Evolutionary conservation across 805 yeast species (phyloP), one percentile per base, ranked within the genome.

Genomic region (Tetrapisispora namnaoensis): DNA sequence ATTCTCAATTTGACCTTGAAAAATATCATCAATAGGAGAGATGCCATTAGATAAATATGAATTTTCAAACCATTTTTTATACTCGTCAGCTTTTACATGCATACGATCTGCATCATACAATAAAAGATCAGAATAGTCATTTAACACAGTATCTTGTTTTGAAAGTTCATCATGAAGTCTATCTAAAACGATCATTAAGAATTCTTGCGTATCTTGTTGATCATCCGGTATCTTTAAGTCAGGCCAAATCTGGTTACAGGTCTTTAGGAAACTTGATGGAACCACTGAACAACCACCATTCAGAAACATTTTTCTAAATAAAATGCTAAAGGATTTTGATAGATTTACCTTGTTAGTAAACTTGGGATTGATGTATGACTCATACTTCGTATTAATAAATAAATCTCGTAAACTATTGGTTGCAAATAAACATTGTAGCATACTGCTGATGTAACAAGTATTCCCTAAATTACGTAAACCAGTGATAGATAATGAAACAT

Each of bases 161-260:
- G 75, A 59, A 48, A 84, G 61, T 57, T 86, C 95, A 44, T 80
- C 80, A 60, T 86, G 91, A 13, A 86, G 61, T 52, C 79, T 72
- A 58, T 82, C 90, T 53, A 85, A 66, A 11, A 84, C 54, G 51
- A 84, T 78, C 61, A 83, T 71, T 41, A 86, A 64, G 57, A 83
- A 83, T 56, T 86, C 93, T 48, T 85, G 88, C 1, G 90, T 82
- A 62, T 86, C 95, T 59, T 86, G 93, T 57, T 86, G 95, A 56
- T 83, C 87, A 54, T 74, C 65, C 0, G 91, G 91, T 13, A 85
- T 82, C 53, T 71, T 69, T 48, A 83, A 73, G 56, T 82, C 86
- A 0, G 89, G 89, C 53, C 83, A 78, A 21, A 83, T 58, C 7
- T 66, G 51, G 21, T 77, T 65, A 45, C 82, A 68, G 1, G 70